Conservation (phyloP, 768 basidiomycete genomes). For the Auricularia sp. region DNA sequence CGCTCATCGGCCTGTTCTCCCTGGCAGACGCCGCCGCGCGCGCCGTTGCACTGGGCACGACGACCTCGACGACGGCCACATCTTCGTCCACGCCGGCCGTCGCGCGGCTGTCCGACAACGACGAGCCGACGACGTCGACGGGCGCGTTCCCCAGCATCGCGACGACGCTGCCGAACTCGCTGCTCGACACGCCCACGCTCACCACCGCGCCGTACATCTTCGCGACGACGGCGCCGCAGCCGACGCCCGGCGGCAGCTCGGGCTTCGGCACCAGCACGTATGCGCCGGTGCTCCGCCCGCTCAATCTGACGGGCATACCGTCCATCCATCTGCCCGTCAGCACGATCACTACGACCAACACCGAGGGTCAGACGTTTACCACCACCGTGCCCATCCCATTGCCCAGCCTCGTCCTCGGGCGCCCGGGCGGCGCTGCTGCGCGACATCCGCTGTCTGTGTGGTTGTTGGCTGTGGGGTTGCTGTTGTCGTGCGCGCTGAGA, state of each 20-base stretch:
- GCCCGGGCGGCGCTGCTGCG: neutral
- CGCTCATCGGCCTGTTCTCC: slow-evolving; percentile 68
- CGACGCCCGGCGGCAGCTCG: slow-evolving; percentile 27
- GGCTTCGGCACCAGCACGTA: slow-evolving; percentile 70
- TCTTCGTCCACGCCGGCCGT: neutral
- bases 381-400: slow-evolving; percentile 22
- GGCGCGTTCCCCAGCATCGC: slow-evolving; percentile 33
- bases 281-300: slow-evolving; percentile 35
- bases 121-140: neutral
- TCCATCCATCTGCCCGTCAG: slow-evolving; percentile 40
- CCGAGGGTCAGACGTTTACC: slow-evolving; percentile 42
- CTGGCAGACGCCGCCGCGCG: slow-evolving; percentile 29
- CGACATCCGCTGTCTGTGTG: neutral
- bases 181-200: slow-evolving; percentile 53
- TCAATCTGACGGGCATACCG: slow-evolving; percentile 48
- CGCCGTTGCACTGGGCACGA: neutral
- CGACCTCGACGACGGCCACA: neutral
- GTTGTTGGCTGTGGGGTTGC: neutral
- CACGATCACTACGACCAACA: slow-evolving; percentile 50
- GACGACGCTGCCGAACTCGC: slow-evolving; percentile 63
- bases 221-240: slow-evolving; percentile 50
- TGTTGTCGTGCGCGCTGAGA: neutral
- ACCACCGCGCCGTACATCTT: slow-evolving; percentile 56
- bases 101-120: neutral
- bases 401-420: neutral